These are phyloP conservation scores for Phyllosticta paracitricarpa DNA, from an alignment of 2,329 filamentous ascomycete genomes.

Conservation along the genomic window DNA sequence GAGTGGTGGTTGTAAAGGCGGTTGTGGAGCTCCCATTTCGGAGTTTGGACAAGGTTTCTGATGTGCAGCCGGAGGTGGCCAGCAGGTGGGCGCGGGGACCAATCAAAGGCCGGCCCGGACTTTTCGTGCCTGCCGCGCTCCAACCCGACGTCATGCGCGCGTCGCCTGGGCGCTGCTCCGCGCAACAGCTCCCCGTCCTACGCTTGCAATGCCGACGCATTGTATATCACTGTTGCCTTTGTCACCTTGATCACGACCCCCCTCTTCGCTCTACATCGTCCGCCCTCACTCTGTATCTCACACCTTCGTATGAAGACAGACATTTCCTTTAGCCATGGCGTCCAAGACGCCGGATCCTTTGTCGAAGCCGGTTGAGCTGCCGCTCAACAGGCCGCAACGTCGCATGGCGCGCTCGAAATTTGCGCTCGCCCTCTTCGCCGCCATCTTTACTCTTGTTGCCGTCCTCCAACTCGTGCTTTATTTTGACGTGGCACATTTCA, in stretches of 20 bases:
- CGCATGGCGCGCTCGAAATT: constrained; percentile 31
- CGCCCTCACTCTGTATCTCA: neutral
- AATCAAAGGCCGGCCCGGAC: neutral
- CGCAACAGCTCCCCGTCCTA: neutral
- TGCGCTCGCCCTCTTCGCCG: constrained; percentile 26
- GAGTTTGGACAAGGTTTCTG: neutral
- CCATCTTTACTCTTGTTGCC: constrained; percentile 24
- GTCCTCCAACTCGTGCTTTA: constrained; percentile 24
- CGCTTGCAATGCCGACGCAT: neutral
- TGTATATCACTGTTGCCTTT: neutral
- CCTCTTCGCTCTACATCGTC: neutral
- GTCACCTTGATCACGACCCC: neutral
- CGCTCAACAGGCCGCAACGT: neutral
- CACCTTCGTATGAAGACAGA: neutral
- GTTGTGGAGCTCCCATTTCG: no score
- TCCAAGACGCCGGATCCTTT: neutral
- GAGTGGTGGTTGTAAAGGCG: neutral
- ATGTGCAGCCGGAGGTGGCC: neutral
- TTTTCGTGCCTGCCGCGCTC: neutral
- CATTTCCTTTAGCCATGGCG: neutral
- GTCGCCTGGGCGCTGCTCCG: neutral
- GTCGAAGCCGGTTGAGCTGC: neutral
- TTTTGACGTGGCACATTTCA: constrained; percentile 22
- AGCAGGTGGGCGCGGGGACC: neutral
- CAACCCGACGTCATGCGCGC: neutral